Base-by-base conservation (phyloP, 139 green algal species). In the Ettlia oleoabundans region DNA sequence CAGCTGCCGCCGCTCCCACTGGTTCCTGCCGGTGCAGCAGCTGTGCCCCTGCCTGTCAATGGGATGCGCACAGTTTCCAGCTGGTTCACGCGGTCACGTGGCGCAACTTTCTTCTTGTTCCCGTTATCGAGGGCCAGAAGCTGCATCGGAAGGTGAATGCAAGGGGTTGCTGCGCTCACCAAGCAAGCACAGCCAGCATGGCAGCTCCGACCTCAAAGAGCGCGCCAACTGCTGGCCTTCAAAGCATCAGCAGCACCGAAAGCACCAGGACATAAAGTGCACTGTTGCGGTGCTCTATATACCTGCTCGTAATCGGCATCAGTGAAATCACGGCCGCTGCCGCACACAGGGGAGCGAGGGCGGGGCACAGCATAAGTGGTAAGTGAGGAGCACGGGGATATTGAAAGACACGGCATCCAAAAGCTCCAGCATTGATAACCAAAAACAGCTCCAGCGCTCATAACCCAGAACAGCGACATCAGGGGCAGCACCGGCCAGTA, bases 71-170 rank as follows among this genome's bases (percentile, higher is more conserved):
- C 70, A 4, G 80, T 87, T 0, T 82, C 75, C 42, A 93, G 78
- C 9, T 79, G 38, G 35, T 90, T 80, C 9, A 94, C 90, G 24
- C 62, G 72, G 1, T 80, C 42, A 6, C 85, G 64, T 7, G 75
- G 58, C 18, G 90, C 90, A 30, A 83, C 85, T 69, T 91, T 93
- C 67, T 88, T 80, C 62, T 89, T 93, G 82, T 93, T 89, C 26
- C 94, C 89, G 0, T 93, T 89, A 75, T 96, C 92, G 76, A 96
- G 78, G 35, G 82, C 78, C 28, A 85, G 89, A 69, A 96, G 86
- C 84, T 80, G n/a, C n/a, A n/a, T n/a, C n/a, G n/a, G n/a, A n/a
- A n/a, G n/a, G n/a, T n/a, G n/a, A n/a, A n/a, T n/a, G n/a, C n/a
- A n/a, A n/a, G n/a, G n/a, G n/a, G n/a, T n/a, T n/a, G n/a, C n/a